Percentiles rank a stretch among this genome's conserved stretches.
Evolutionary conservation across 2,329 filamentous ascomycete species (phyloP).

Genomic region (Davidsoniella virescens): DNA sequence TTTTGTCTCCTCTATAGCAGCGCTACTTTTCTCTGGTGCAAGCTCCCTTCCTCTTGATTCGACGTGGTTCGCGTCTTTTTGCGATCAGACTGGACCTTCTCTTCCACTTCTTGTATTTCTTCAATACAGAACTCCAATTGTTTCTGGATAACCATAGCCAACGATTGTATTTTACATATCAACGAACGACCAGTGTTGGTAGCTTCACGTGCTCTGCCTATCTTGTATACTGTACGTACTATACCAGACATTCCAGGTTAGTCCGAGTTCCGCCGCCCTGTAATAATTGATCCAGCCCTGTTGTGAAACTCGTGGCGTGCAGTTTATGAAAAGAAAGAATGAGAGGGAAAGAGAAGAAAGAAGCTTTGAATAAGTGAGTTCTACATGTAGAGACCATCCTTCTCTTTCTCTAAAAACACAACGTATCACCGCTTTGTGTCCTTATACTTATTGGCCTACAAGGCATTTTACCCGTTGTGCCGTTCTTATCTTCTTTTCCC

Average conservation of each 20-base stretch:
- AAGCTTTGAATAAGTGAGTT: too few relatives aligned
- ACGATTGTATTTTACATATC: too few relatives aligned
- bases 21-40: too few relatives aligned
- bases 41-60: too few relatives aligned
- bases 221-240: neutral
- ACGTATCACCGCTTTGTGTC: too few relatives aligned
- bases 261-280: slow-evolving; percentile 3
- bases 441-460: too few relatives aligned
- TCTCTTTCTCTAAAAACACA: neutral
- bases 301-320: slow-evolving; percentile 6
- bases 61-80: neutral
- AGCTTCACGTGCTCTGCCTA: neutral
- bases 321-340: neutral
- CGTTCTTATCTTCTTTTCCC: neutral
- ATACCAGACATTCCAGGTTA: neutral
- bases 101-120: neutral
- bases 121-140: too few relatives aligned
- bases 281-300: slow-evolving; percentile 3
- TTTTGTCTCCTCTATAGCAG: too few relatives aligned
- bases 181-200: neutral
- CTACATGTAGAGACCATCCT: neutral
- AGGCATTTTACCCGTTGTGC: neutral
- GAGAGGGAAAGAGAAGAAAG: neutral
- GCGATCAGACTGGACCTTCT: neutral
- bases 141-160: too few relatives aligned